A percentile compares a stretch with the other conserved stretches of the same genome.
Conservation (phyloP, 257 asterid species). For the Paraleonurus japonicus region DNA sequence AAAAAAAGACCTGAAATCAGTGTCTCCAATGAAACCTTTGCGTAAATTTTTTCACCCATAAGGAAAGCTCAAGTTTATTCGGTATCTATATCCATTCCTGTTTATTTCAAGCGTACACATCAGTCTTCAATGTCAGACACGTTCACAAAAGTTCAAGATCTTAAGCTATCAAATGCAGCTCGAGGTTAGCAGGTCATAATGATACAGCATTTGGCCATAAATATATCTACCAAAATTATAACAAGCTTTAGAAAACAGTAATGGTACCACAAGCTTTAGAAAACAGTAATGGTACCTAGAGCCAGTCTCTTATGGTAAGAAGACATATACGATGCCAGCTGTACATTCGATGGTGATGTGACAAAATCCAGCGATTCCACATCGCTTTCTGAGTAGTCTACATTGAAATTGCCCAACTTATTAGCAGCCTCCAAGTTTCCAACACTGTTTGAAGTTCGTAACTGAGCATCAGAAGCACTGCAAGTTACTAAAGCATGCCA, state of each 20-base stretch:
- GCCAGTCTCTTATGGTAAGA: slow-evolving; percentile 83
- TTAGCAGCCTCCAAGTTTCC: slow-evolving; percentile 35
- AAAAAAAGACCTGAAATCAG: background rate
- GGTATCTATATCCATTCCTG: background rate
- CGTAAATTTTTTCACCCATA: too few species aligned
- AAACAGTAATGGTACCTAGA: slow-evolving; percentile 49
- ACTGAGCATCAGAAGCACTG: slow-evolving; percentile 41
- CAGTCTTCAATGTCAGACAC: background rate
- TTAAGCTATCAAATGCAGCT: background rate
- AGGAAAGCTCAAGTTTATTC: background rate
- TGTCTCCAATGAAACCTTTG: background rate
- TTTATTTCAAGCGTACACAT: background rate
- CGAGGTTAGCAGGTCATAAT: background rate
- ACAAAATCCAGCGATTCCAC: slow-evolving; percentile 65
- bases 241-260: slow-evolving; percentile 7
- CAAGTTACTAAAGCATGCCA: slow-evolving; percentile 81
- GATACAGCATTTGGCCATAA: background rate
- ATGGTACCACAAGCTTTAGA: slow-evolving; percentile 40
- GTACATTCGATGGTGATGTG: slow-evolving; percentile 48
- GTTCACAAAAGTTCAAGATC: background rate
- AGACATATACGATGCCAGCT: slow-evolving; percentile 60
- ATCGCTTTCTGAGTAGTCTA: slow-evolving; percentile 62
- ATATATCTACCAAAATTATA: background rate
- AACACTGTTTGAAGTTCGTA: slow-evolving; percentile 41
- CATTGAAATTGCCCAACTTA: slow-evolving; percentile 25